phyloP scores from a whole-genome alignment of 805 yeast species.

The Yarrowia osloensis region DNA sequence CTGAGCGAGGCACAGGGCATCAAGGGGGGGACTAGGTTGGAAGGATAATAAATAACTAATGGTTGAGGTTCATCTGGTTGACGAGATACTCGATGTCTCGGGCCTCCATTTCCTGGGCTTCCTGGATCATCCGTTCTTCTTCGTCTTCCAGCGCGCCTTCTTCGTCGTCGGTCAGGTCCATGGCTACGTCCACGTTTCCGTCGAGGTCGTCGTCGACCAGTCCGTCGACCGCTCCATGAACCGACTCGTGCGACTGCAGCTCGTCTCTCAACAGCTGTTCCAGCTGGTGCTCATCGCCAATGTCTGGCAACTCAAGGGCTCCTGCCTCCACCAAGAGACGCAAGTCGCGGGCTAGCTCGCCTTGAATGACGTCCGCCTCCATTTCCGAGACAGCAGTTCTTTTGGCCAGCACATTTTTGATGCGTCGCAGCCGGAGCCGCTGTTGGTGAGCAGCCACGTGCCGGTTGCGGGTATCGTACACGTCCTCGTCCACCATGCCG shows the following conservation, averaged over 20 bases:
- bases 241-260: slow-evolving; percentile 4
- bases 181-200: slow-evolving; percentile 25
- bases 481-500: slow-evolving; percentile 29
- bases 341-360: slow-evolving; percentile 25
- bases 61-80: slow-evolving; percentile 22
- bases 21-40: background rate
- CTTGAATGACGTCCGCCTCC: slow-evolving; percentile 26
- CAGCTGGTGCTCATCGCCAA: slow-evolving; percentile 10
- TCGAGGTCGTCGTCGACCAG: slow-evolving; percentile 19
- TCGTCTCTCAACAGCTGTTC: slow-evolving; percentile 24
- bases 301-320: slow-evolving; percentile 16
- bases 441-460: slow-evolving; percentile 27
- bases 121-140: slow-evolving; percentile 13
- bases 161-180: slow-evolving; percentile 1
- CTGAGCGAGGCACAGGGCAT: slow-evolving; percentile 32
- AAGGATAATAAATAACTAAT: background rate
- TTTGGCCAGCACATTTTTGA: slow-evolving; percentile 22
- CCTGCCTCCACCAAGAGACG: slow-evolving; percentile 28
- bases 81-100: slow-evolving; percentile 18
- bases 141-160: background rate
- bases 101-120: slow-evolving; percentile 25
- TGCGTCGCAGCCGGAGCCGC: slow-evolving; percentile 21
- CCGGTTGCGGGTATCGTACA: slow-evolving; percentile 15
- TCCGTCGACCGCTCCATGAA: slow-evolving; percentile 22
- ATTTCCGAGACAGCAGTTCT: slow-evolving; percentile 17